Conservation (phyloP, 768 basidiomycete genomes). For the Pilatotrama ljubarskyi region DNA sequence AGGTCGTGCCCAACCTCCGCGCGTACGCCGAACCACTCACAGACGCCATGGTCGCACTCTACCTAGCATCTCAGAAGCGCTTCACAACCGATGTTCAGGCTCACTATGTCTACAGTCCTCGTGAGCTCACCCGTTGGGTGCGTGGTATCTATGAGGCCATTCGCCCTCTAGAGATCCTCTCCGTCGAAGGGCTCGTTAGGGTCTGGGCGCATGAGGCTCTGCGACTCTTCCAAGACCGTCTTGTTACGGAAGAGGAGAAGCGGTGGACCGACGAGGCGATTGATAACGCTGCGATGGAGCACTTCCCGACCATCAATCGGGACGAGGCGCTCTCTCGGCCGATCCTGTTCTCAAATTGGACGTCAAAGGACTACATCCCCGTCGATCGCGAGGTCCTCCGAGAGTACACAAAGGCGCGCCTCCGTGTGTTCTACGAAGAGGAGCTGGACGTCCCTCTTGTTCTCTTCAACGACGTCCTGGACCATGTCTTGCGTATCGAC, state of each 20-base stretch:
- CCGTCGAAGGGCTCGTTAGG: constrained; percentile 92
- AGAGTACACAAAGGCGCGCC: constrained; percentile 94
- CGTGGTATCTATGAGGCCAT: constrained; percentile 98
- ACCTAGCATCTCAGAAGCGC: constrained; percentile 87
- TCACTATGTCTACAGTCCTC: constrained; percentile 98
- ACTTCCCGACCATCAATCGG: constrained; percentile 91
- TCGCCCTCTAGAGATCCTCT: constrained; percentile 87
- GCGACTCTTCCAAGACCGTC: constrained; percentile 95
- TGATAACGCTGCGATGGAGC: constrained; percentile 76
- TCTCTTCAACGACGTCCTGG: constrained; percentile 96
- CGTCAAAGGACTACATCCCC: constrained; percentile 93
- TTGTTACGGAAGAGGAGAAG: constrained; percentile 91
- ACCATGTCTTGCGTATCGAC: constrained; percentile 97
- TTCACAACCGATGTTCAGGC: constrained; percentile 98
- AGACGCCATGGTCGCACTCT: constrained; percentile 96
- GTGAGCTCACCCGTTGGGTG: constrained; percentile 97
- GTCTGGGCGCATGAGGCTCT: constrained; percentile 98
- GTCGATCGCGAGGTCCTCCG: constrained; percentile 92
- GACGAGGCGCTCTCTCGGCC: constrained; percentile 87
- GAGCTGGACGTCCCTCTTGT: constrained; percentile 97
- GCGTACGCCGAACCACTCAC: constrained; percentile 94
- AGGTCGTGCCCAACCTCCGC: constrained; percentile 91
- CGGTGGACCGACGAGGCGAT: constrained; percentile 94
- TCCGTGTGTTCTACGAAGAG: constrained; percentile 99
- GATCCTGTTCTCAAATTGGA: constrained; percentile 99